Percentiles rank a stretch among this genome's conserved stretches.
phyloP scores from a whole-genome alignment of 805 yeast genomes.

The Spathaspora sp. region DNA sequence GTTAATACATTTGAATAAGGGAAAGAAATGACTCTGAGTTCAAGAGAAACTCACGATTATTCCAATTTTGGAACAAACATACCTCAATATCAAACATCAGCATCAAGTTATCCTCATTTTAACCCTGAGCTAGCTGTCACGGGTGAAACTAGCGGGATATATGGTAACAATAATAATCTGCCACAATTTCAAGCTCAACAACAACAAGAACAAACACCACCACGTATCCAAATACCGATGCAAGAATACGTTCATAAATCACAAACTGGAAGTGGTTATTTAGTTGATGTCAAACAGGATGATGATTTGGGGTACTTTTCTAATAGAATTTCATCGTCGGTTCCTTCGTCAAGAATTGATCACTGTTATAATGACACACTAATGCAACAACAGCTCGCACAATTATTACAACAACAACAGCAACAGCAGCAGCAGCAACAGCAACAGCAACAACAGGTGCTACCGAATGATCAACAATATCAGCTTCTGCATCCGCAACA shows the following conservation, averaged over 20 bases:
- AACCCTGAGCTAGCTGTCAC: neutral
- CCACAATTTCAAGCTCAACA: neutral
- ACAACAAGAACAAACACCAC: neutral
- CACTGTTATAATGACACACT: slow-evolving; percentile 1
- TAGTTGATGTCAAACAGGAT: neutral
- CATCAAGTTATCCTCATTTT: neutral
- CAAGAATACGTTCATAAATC: neutral
- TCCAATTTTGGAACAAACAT: neutral
- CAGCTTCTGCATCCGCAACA: neutral
- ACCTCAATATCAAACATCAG: neutral
- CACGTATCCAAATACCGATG: neutral
- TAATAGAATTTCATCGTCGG: slow-evolving; percentile 4
- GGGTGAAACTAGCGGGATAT: neutral
- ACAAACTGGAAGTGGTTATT: neutral
- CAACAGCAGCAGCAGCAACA: neutral
- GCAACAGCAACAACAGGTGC: slow-evolving; percentile 1
- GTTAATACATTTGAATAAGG: neutral
- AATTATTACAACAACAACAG: slow-evolving; percentile 2
- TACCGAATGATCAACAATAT: neutral
- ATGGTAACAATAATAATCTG: neutral
- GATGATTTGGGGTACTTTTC: slow-evolving; percentile 4
- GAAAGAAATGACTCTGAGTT: neutral
- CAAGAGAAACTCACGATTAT: neutral
- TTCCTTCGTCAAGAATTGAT: slow-evolving; percentile 6
- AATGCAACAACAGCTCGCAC: slow-evolving; percentile 3